phyloP scores from a whole-genome alignment of 2,329 filamentous ascomycete genomes.

The Monosporascus sp. region DNA sequence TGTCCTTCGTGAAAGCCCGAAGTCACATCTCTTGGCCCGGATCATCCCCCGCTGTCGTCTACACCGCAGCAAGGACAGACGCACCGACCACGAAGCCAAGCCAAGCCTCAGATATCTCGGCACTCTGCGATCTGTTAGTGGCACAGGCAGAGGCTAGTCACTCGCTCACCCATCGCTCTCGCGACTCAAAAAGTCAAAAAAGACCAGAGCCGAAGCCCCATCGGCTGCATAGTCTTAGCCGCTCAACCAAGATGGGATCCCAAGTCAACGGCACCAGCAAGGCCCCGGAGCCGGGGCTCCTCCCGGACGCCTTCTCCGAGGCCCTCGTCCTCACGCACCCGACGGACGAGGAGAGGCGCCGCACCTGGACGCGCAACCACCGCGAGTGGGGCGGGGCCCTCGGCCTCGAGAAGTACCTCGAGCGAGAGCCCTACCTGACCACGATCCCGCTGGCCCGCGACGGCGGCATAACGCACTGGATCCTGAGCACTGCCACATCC shows the following conservation, averaged over 20 bases:
- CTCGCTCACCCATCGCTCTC: no score
- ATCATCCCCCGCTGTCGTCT: no score
- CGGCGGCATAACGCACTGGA: constrained; percentile 58
- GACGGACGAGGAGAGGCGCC: constrained; percentile 47
- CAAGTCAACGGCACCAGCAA: not conserved
- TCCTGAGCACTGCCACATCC: constrained; percentile 46
- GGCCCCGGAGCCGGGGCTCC: constrained; percentile 7
- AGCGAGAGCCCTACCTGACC: constrained; percentile 53
- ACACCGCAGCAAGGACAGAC: no score
- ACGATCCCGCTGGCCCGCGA: constrained; percentile 53
- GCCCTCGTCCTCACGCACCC: constrained; percentile 49
- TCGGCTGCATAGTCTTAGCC: not conserved
- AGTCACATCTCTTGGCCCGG: no score
- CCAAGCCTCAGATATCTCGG: no score
- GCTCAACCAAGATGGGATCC: not conserved
- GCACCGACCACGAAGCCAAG: no score
- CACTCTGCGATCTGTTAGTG: no score
- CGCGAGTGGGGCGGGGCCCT: constrained; percentile 56
- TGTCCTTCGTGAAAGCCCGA: no score
- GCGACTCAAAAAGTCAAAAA: not conserved
- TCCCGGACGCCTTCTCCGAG: constrained; percentile 30
- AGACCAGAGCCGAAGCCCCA: not conserved
- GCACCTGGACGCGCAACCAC: constrained; percentile 52
- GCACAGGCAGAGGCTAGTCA: no score
- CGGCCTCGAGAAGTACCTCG: constrained; percentile 48